These are phyloP conservation scores for Karstenula rhodostoma DNA, from an alignment of 2,329 filamentous ascomycete species.

Conservation along the genomic window DNA sequence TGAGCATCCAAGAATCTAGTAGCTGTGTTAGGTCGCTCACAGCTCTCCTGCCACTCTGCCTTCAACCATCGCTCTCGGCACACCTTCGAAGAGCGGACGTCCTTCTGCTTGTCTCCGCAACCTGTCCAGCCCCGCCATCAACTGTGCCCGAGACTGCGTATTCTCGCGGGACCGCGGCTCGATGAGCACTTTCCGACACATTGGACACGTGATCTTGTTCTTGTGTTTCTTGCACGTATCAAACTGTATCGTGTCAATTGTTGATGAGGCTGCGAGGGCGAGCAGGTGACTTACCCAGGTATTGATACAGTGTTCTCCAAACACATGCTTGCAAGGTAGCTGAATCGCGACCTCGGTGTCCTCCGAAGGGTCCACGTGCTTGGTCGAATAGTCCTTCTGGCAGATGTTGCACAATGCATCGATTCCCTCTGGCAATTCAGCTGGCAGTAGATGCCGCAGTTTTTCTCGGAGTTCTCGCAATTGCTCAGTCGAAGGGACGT, in stretches of 20 bases:
- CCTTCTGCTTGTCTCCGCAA: conserved; percentile 3
- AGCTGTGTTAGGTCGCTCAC: neutral
- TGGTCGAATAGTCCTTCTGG: conserved; percentile 45
- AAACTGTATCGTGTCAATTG: conserved; percentile 26
- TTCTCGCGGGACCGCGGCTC: conserved; percentile 22
- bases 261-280: neutral
- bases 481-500: conserved; percentile 33
- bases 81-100: neutral
- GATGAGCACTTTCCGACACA: conserved; percentile 46
- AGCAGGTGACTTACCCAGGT: conserved; percentile 36
- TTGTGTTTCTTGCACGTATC: conserved; percentile 47
- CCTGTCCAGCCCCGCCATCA: conserved; percentile 1
- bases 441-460: conserved; percentile 34
- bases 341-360: conserved; percentile 45
- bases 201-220: conserved; percentile 49
- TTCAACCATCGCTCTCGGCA: conserved; percentile 10
- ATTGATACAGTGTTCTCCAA: conserved; percentile 47
- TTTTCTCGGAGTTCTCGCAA: conserved; percentile 41
- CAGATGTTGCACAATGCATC: conserved; percentile 46
- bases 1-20: neutral
- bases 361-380: conserved; percentile 36
- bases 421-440: conserved; percentile 35
- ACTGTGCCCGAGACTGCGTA: neutral
- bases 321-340: conserved; percentile 45
- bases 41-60: conserved; percentile 25